Percentiles rank a stretch among this genome's conserved stretches.
Conservation (phyloP, 257 asterid genomes). For the Paraleonurus japonicus region DNA sequence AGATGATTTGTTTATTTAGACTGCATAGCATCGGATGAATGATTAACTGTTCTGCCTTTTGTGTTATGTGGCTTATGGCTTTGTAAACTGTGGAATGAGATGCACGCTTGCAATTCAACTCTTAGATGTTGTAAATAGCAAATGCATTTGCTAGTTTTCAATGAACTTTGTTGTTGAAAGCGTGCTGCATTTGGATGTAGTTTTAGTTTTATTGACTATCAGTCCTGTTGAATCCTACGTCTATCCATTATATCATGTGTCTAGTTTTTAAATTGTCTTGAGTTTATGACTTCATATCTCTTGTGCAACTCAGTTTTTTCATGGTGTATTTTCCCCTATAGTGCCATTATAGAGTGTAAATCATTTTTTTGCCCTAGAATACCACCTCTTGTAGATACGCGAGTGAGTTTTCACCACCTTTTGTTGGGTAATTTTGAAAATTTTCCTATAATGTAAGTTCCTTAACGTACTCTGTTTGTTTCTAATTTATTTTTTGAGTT, state of each 20-base stretch:
- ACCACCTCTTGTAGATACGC: background rate
- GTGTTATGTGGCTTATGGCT: background rate
- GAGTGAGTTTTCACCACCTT: constrained; percentile 11
- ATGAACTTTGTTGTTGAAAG: background rate
- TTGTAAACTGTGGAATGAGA: background rate
- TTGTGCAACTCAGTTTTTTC: background rate
- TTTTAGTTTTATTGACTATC: background rate
- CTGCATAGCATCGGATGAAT: background rate
- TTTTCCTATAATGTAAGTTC: background rate
- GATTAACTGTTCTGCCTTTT: background rate
- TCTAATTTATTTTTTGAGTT: constrained; percentile 1
- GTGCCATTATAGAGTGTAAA: constrained; percentile 3
- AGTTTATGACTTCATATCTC: background rate
- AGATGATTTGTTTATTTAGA: background rate
- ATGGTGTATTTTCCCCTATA: background rate
- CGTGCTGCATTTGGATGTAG: background rate
- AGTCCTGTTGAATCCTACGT: background rate
- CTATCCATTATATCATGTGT: background rate
- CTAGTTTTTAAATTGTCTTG: background rate
- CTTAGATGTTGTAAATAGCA: background rate
- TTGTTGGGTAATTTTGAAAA: constrained; percentile 5
- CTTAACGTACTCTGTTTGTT: constrained; percentile 5
- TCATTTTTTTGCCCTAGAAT: background rate
- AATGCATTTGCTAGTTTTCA: background rate
- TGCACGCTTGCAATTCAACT: background rate